A percentile compares a stretch with the other conserved stretches of the same genome.
Evolutionary conservation across 192 early-diverging fungal species (phyloP).

Genomic region (Entomortierella chlamydospora): DNA sequence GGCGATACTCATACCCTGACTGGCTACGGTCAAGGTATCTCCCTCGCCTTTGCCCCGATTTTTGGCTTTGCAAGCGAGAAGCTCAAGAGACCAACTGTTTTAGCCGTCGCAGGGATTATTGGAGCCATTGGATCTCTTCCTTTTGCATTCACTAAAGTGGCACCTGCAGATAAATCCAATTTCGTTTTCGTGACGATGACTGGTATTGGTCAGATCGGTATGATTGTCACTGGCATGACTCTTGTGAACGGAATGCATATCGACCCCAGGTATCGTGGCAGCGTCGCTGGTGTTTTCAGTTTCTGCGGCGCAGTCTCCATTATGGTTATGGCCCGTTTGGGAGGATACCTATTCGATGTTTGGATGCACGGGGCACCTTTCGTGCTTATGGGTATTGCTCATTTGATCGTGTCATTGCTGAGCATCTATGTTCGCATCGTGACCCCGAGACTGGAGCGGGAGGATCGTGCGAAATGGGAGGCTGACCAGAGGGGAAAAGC

Average conservation of each 20-base stretch:
- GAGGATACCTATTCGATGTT: slow-evolving; percentile 67
- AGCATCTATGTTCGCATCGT: slow-evolving; percentile 34
- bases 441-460: slow-evolving; percentile 27
- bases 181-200: slow-evolving; percentile 59
- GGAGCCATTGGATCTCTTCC: slow-evolving; percentile 63
- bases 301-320: slow-evolving; percentile 76
- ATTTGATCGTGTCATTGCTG: slow-evolving; percentile 42
- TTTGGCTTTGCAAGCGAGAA: slow-evolving; percentile 61
- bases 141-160: slow-evolving; percentile 57
- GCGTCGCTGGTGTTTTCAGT: slow-evolving; percentile 70
- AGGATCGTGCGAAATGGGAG: slow-evolving; percentile 7
- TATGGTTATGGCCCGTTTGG: slow-evolving; percentile 69
- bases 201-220: slow-evolving; percentile 71
- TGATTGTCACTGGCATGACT: slow-evolving; percentile 73
- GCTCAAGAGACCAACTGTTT: slow-evolving; percentile 43
- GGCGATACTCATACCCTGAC: slow-evolving; percentile 49
- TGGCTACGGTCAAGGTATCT: slow-evolving; percentile 73
- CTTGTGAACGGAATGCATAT: slow-evolving; percentile 67
- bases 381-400: slow-evolving; percentile 58
- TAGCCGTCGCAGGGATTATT: slow-evolving; percentile 59
- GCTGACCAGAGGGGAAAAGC: not conserved
- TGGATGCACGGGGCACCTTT: slow-evolving; percentile 67
- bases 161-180: slow-evolving; percentile 57
- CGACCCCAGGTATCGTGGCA: slow-evolving; percentile 62
- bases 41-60: slow-evolving; percentile 71